Evolutionary conservation across 2,329 filamentous ascomycete species (phyloP).

Genomic region (Aspergillus ochraceoroseus): DNA sequence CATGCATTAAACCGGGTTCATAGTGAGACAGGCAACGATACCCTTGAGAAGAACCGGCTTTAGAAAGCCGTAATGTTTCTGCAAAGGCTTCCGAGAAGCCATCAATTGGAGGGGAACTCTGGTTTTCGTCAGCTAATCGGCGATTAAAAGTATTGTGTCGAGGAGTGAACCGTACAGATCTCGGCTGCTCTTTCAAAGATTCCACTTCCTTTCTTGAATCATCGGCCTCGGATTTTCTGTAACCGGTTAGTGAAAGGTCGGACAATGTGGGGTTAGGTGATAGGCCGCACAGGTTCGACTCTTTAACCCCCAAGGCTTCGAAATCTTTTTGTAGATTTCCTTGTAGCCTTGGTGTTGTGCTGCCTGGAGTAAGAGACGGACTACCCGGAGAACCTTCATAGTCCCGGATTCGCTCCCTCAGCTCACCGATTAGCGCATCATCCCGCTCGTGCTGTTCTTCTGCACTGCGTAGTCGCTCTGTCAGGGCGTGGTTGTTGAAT

Average conservation of each 20-base stretch:
- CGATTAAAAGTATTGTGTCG: not conserved
- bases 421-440: constrained; percentile 40
- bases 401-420: constrained; percentile 42
- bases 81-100: constrained; percentile 34
- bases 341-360: constrained; percentile 38
- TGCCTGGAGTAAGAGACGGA: constrained; percentile 36
- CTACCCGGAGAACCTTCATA: constrained; percentile 40
- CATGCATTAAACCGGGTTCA: not conserved
- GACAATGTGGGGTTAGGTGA: not conserved
- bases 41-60: constrained; percentile 37
- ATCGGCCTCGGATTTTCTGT: constrained; percentile 41
- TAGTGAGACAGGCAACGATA: constrained; percentile 16
- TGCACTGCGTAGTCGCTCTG: constrained; percentile 41
- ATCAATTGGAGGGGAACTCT: constrained; percentile 30
- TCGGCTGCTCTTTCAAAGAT: constrained; percentile 27
- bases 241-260: constrained; percentile 19
- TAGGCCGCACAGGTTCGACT: constrained; percentile 37
- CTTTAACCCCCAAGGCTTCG: constrained; percentile 38
- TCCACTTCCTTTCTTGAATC: constrained; percentile 38
- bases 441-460: constrained; percentile 43
- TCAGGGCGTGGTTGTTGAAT: constrained; percentile 47
- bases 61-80: constrained; percentile 31
- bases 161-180: not conserved
- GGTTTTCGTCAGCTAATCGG: constrained; percentile 13
- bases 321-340: constrained; percentile 42